phyloP scores from a whole-genome alignment of 2,329 filamentous ascomycete species.

The Talaromyces sp. region DNA sequence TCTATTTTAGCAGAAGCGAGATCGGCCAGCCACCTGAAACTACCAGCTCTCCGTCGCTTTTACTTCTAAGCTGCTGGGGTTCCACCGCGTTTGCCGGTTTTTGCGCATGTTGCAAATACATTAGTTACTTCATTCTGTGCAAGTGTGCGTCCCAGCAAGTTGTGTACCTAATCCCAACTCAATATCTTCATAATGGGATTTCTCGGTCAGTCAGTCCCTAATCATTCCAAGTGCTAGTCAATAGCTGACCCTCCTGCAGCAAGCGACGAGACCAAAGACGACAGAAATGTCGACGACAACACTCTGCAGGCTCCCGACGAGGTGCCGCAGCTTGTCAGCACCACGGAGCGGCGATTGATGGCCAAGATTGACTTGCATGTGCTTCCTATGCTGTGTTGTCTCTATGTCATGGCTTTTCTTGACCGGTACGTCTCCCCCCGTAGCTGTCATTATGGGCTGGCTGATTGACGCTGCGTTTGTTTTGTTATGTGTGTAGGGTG shows the following conservation, averaged over 20 bases:
- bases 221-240: not conserved
- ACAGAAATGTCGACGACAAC: not conserved
- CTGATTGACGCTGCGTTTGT: not conserved
- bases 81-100: not conserved
- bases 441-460: not conserved
- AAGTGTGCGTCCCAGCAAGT: too few relatives aligned
- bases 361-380: constrained; percentile 66
- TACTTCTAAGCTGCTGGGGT: not conserved
- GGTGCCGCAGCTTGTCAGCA: constrained; percentile 18
- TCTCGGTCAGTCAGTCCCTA: not conserved
- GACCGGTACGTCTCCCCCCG: constrained; percentile 35
- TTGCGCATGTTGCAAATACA: not conserved
- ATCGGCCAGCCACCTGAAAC: not conserved
- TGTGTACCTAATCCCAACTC: not conserved
- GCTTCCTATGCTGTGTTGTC: constrained; percentile 65
- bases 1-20: not conserved
- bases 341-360: constrained; percentile 58
- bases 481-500: constrained; percentile 45
- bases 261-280: not conserved
- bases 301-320: not conserved
- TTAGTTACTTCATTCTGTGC: too few relatives aligned
- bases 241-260: not conserved
- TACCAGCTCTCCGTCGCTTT: not conserved
- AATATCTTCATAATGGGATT: not conserved
- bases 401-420: constrained; percentile 67